A percentile compares a stretch with the other conserved stretches of the same genome.
phyloP scores from a whole-genome alignment of 2,329 filamentous ascomycete species.

The Zymoseptoria tritici region DNA sequence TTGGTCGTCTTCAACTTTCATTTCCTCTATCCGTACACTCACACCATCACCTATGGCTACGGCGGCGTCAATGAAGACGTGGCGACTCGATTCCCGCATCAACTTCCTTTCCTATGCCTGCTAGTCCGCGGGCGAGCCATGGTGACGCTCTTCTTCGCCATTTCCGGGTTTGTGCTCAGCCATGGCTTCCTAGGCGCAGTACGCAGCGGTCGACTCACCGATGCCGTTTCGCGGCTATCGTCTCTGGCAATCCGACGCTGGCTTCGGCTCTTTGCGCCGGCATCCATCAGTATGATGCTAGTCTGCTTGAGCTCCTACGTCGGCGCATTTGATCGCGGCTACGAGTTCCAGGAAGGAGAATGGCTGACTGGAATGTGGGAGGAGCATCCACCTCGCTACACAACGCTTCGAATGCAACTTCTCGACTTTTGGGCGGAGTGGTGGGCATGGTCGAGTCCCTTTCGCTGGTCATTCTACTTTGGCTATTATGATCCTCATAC shows the following conservation, averaged over 20 bases:
- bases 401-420: not conserved
- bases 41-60: conserved; percentile 7
- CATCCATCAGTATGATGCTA: conserved; percentile 10
- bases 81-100: conserved; percentile 2
- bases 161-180: conserved; percentile 12
- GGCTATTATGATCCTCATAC: conserved; percentile 10
- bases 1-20: conserved; percentile 16
- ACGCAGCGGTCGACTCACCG: not conserved
- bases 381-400: conserved; percentile 8
- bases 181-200: conserved; percentile 8
- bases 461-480: conserved; percentile 4
- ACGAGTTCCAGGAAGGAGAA: not conserved
- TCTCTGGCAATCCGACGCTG: conserved; percentile 7
- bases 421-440: conserved; percentile 3
- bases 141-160: conserved; percentile 13
- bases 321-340: conserved; percentile 7
- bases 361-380: conserved; percentile 9
- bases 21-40: conserved; percentile 8
- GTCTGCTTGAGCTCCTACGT: conserved; percentile 6
- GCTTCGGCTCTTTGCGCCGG: conserved; percentile 8
- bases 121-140: conserved; percentile 12
- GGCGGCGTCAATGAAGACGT: conserved; percentile 1
- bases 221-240: conserved; percentile 1
- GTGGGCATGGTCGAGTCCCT: conserved; percentile 7
- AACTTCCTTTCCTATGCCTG: conserved; percentile 11